A percentile compares a stretch with the other conserved stretches of the same genome.
These are phyloP conservation scores for Calocera viscosa DNA, from an alignment of 768 basidiomycete species.

Conservation along the genomic window DNA sequence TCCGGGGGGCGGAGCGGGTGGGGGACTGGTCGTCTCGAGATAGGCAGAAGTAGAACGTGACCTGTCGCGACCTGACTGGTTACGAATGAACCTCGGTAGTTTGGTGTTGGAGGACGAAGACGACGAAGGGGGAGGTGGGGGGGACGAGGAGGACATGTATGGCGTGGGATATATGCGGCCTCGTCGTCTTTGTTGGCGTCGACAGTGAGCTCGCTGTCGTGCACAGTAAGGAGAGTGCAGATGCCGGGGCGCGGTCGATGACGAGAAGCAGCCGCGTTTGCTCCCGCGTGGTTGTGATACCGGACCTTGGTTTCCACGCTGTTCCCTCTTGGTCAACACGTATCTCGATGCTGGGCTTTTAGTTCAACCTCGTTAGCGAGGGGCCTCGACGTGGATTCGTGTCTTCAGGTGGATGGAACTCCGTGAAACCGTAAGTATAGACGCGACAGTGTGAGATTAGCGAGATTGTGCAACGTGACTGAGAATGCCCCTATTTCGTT, in stretches of 20 bases:
- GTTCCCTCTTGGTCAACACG: too few relatives aligned
- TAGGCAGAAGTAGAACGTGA: not conserved
- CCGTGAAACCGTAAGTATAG: too few relatives aligned
- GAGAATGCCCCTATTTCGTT: too few relatives aligned
- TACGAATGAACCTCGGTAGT: not conserved
- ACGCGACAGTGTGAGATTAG: too few relatives aligned
- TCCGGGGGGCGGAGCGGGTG: not conserved
- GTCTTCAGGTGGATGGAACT: too few relatives aligned
- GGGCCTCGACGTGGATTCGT: too few relatives aligned
- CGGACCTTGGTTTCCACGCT: not conserved
- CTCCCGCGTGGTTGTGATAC: not conserved
- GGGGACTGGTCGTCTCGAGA: not conserved
- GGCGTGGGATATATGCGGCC: not conserved
- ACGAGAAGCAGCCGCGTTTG: slow-evolving; percentile 7
- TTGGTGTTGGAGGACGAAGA: not conserved
- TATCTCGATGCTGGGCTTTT: too few relatives aligned
- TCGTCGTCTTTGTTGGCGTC: not conserved
- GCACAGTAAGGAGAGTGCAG: not conserved
- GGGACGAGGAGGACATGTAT: slow-evolving; percentile 3
- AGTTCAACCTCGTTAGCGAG: too few relatives aligned
- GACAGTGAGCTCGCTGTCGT: slow-evolving; percentile 4
- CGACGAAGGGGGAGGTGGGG: not conserved
- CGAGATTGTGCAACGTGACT: too few relatives aligned
- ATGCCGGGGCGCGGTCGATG: not conserved
- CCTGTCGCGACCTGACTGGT: slow-evolving; percentile 1